These are phyloP conservation scores for Debaryomyces fabryi DNA, from an alignment of 1,139 yeast species.

Conservation along the genomic window DNA sequence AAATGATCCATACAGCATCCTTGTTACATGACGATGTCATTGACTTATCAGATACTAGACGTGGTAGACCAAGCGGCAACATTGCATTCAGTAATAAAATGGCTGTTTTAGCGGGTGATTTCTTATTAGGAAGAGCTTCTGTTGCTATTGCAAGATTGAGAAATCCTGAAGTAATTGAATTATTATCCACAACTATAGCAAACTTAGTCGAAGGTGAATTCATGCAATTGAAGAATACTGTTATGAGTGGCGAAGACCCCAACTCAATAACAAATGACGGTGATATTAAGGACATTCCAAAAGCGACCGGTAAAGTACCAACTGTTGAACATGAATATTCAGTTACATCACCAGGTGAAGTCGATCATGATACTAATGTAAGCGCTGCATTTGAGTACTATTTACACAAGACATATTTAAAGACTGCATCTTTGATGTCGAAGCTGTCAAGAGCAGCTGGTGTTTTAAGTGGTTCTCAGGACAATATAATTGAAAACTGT, in stretches of 20 bases:
- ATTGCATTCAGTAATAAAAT: slow-evolving; percentile 93
- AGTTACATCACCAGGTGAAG: slow-evolving; percentile 41
- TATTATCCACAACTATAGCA: slow-evolving; percentile 93
- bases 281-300: slow-evolving; percentile 54
- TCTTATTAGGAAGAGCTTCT: slow-evolving; percentile 91
- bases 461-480: slow-evolving; percentile 83
- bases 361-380: slow-evolving; percentile 69
- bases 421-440: slow-evolving; percentile 95
- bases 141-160: slow-evolving; percentile 91
- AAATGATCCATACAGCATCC: slow-evolving; percentile 98
- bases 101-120: slow-evolving; percentile 98
- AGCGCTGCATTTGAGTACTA: slow-evolving; percentile 93
- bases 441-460: slow-evolving; percentile 94
- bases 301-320: slow-evolving; percentile 67
- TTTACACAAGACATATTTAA: slow-evolving; percentile 89
- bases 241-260: slow-evolving; percentile 51
- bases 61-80: slow-evolving; percentile 92
- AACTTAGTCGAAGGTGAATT: slow-evolving; percentile 97
- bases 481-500: slow-evolving; percentile 74
- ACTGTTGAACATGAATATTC: slow-evolving; percentile 62
- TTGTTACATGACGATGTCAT: slow-evolving; percentile 95
- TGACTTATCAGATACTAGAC: slow-evolving; percentile 86
- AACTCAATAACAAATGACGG: slow-evolving; percentile 52
- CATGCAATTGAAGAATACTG: slow-evolving; percentile 95
- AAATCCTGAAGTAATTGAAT: slow-evolving; percentile 96